Base-by-base conservation (phyloP, 257 asterid genomes). In the Eucommia ulmoides region DNA sequence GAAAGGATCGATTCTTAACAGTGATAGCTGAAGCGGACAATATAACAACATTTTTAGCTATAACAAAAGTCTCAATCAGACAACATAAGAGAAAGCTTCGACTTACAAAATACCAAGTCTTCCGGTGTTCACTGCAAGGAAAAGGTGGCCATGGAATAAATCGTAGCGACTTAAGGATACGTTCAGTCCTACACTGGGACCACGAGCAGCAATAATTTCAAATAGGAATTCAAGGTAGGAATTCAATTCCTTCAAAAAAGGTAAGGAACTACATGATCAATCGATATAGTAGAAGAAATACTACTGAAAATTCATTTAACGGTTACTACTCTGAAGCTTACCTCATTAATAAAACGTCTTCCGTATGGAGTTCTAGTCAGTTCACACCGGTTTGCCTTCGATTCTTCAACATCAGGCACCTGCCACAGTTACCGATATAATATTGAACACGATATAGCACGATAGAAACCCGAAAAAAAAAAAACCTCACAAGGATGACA, bases 41-140 rank as follows among this genome's bases (percentile, higher is more conserved):
- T n/a, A n/a, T 11, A 10, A 15, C 44, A 35, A 35, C 44, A 35
- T 35, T 35, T 35, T 35, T 10, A 35, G 3, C 44, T 18, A 42
- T 1, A 15, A 6, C n/a, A n/a, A 42, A 42, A 42, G 19, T 21
- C 20, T 42, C 48, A 42, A 18, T 16, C 6, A 10, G 1, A 2
- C 19, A 15, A 42, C 19, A 42, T 9, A 42, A 16, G 48, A 42
- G 20, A 1, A 42, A n/a, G n/a, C n/a, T n/a, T n/a, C n/a, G 53
- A 81, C 97, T 88, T 79, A 88, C 97, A 88, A 71, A 67, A 88
- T 84, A 51, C 97, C 97, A 70, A 88, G 83, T 69, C 97, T 79
- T 68, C 87, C 78, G 55, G 95, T 72, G 47, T 74, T 89, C 67
- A 41, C 65, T 52, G 84, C 77, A 60, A 88, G 60, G 60, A 88